phyloP scores from a whole-genome alignment of 495 filamentous ascomycete species.

The Aspergillus olivimuriae region DNA sequence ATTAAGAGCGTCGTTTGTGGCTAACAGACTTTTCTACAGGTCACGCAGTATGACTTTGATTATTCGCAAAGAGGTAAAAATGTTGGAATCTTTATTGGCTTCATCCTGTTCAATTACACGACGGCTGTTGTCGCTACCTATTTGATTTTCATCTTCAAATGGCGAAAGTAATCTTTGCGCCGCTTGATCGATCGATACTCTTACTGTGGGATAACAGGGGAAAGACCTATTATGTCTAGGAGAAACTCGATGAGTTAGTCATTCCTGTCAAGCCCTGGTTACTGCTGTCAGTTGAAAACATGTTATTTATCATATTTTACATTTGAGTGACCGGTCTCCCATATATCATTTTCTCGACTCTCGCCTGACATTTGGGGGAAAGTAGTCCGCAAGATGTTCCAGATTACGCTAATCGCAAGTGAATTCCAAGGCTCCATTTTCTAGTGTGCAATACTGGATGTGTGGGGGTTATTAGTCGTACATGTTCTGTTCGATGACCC shows the following conservation, averaged over 20 bases:
- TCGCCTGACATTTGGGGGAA: no score
- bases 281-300: background rate
- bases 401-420: no score
- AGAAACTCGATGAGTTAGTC: background rate
- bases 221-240: background rate
- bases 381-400: no score
- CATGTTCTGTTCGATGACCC: no score
- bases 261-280: background rate
- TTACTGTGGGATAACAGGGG: background rate
- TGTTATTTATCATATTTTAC: background rate
- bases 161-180: background rate
- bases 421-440: no score
- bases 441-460: no score
- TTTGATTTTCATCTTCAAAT: slow-evolving; percentile 6
- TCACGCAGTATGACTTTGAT: slow-evolving; percentile 7
- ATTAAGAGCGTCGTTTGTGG: background rate
- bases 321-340: background rate
- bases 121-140: slow-evolving; percentile 18
- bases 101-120: slow-evolving; percentile 24
- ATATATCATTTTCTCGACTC: no score
- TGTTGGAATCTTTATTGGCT: slow-evolving; percentile 26
- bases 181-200: background rate
- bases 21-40: slow-evolving; percentile 1
- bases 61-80: slow-evolving; percentile 11
- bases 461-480: no score